Base-by-base conservation (phyloP, 345 rosid species). In the Nasturtium officinale region DNA sequence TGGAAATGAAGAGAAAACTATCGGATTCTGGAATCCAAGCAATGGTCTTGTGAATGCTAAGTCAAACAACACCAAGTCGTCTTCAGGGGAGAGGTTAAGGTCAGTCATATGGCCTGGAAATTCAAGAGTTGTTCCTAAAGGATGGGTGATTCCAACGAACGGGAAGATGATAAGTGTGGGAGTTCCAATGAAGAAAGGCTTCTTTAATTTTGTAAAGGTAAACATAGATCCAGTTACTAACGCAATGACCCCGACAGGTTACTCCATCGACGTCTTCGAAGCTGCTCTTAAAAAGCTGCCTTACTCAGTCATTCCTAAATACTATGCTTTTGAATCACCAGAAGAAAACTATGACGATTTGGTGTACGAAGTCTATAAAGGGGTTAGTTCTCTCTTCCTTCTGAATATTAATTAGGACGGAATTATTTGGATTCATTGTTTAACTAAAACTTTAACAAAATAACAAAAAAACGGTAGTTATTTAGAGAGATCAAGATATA, bases 51-150 rank as follows among this genome's bases (percentile, higher is more conserved):
- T n/a, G n/a, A n/a, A n/a, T n/a, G n/a, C n/a, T n/a, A 43, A 57
- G 3, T 35, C 65, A 16, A 56, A 25, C 12, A 68, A 18, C 11
- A 32, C 18, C 4, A 51, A 0, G 0, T 68, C 45, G 9, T 7
- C 53, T 9, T 3, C 2, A 59, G 17, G 47, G 11, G 46, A 59
- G 46, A 20, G 11, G 11, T 37, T 59, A 2, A 61, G 65, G 23
- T 38, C 43, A 0, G 62, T 82, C 10, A 67, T 73, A 3, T 88
- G 87, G 89, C 88, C 89, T 0, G 87, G 87, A 33, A 72, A 68
- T 8, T 37, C 87, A 6, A 35, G 1, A 9, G 7, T 43, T 55
- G 45, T 37, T 59, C 87, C 87, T 0, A 81, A 57, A 56, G 85
- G 83, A 2, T 77, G 82, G 80, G 68, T 55, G 45, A 28, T 78